Evolutionary conservation across 2,329 filamentous ascomycete species (phyloP).

Genomic region (Dendryphion nanum): DNA sequence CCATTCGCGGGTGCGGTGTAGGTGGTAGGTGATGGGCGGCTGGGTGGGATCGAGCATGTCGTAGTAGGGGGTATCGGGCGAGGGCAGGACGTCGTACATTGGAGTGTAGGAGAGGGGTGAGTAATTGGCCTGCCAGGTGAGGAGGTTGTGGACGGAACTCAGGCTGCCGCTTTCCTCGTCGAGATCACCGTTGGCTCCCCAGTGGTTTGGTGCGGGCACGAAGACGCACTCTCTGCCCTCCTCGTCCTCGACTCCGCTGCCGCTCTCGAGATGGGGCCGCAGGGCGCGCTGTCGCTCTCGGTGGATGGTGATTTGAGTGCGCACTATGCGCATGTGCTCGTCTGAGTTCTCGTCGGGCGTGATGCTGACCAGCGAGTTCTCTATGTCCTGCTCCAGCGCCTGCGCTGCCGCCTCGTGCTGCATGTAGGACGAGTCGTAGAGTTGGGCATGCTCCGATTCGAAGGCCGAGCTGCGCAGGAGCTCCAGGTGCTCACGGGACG

Average conservation of each 20-base stretch:
- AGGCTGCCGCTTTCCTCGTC: slow-evolving; percentile 38
- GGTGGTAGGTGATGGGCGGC: slow-evolving; percentile 33
- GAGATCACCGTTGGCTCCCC: slow-evolving; percentile 37
- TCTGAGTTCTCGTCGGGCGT: slow-evolving; percentile 38
- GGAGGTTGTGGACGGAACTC: slow-evolving; percentile 36
- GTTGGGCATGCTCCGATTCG: slow-evolving; percentile 37
- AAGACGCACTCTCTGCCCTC: slow-evolving; percentile 38
- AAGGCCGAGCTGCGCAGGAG: slow-evolving; percentile 37
- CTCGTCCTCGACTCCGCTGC: slow-evolving; percentile 34
- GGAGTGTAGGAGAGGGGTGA: slow-evolving; percentile 33
- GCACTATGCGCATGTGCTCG: slow-evolving; percentile 33
- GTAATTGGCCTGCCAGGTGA: slow-evolving; percentile 37
- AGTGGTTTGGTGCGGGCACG: slow-evolving; percentile 37
- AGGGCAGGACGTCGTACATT: slow-evolving; percentile 32
- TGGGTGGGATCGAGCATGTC: slow-evolving; percentile 32
- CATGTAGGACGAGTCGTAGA: slow-evolving; percentile 36
- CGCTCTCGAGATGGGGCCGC: slow-evolving; percentile 36
- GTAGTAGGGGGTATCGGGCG: slow-evolving; percentile 33
- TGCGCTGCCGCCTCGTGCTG: slow-evolving; percentile 35
- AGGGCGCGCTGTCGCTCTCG: slow-evolving; percentile 33
- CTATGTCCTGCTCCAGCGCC: slow-evolving; percentile 34
- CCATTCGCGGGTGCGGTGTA: slow-evolving; percentile 40
- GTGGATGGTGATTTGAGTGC: slow-evolving; percentile 37
- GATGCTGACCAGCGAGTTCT: slow-evolving; percentile 29
- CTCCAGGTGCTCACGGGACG: slow-evolving; percentile 30